Conservation (phyloP, 768 basidiomycete genomes). For the Podaxis pistillaris region DNA sequence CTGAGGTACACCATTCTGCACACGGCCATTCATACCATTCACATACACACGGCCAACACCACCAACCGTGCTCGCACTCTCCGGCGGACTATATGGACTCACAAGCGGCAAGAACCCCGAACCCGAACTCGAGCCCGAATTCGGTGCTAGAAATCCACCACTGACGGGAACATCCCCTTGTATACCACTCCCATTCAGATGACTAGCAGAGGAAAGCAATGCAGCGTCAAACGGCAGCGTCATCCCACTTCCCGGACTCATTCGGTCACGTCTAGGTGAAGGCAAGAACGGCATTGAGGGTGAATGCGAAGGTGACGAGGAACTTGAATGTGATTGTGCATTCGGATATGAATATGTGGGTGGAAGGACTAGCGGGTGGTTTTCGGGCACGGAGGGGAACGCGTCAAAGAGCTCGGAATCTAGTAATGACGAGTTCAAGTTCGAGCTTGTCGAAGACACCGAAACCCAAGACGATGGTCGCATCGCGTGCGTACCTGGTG, state of each 20-base stretch:
- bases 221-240: conserved; percentile 36
- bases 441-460: conserved; percentile 36
- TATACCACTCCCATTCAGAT: conserved; percentile 21
- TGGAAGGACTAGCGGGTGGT: conserved; percentile 29
- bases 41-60: background rate
- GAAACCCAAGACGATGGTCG: conserved; percentile 50
- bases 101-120: conserved; percentile 1
- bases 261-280: conserved; percentile 9
- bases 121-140: background rate
- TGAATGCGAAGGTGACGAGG: background rate
- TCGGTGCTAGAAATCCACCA: background rate
- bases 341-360: conserved; percentile 4
- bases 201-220: conserved; percentile 49
- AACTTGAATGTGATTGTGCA: background rate
- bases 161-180: background rate
- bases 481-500: conserved; percentile 4
- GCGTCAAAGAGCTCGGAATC: conserved; percentile 65
- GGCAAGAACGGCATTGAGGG: background rate
- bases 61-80: background rate
- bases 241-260: conserved; percentile 15
- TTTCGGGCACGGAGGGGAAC: conserved; percentile 68
- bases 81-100: conserved; percentile 5
- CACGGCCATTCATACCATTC: background rate
- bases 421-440: conserved; percentile 45
- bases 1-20: background rate